A percentile compares a stretch with the other conserved stretches of the same genome.
These are phyloP conservation scores for Cornus suecica DNA, from an alignment of 148 eudicot species.

Conservation along the genomic window DNA sequence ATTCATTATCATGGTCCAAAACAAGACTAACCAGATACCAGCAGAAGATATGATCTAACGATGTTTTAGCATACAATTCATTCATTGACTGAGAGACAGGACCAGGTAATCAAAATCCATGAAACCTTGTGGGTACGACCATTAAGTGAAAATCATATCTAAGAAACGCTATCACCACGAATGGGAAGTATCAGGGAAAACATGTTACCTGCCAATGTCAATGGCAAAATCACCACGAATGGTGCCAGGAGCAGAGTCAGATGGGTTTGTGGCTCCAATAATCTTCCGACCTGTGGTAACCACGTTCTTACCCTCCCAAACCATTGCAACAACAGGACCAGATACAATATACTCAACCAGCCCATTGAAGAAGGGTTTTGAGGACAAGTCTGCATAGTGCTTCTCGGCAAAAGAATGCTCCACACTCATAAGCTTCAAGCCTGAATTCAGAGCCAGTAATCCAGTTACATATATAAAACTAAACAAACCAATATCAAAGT, in stretches of 20 bases:
- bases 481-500: background rate
- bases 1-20: background rate
- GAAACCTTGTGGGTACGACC: background rate
- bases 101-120: background rate
- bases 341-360: conserved; percentile 88
- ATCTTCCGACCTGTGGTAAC: conserved; percentile 84
- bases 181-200: background rate
- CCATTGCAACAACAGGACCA: conserved; percentile 95
- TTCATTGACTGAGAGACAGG: background rate
- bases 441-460: conserved; percentile 31
- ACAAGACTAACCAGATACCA: background rate
- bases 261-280: conserved; percentile 93
- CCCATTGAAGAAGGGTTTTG: conserved; percentile 82
- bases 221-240: conserved; percentile 94
- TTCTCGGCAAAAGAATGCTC: conserved; percentile 80
- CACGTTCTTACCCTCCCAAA: conserved; percentile 92
- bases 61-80: background rate
- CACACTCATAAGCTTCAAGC: conserved; percentile 65
- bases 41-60: background rate
- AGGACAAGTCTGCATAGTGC: conserved; percentile 80
- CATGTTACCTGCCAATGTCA: conserved; percentile 78
- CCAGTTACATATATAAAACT: background rate
- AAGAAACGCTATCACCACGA: background rate
- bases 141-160: background rate
- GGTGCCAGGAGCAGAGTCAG: conserved; percentile 88